Evolutionary conservation across 2,329 filamentous ascomycete species (phyloP), one percentile per base, ranked within the genome.

Genomic region (Cercospora beticola): DNA sequence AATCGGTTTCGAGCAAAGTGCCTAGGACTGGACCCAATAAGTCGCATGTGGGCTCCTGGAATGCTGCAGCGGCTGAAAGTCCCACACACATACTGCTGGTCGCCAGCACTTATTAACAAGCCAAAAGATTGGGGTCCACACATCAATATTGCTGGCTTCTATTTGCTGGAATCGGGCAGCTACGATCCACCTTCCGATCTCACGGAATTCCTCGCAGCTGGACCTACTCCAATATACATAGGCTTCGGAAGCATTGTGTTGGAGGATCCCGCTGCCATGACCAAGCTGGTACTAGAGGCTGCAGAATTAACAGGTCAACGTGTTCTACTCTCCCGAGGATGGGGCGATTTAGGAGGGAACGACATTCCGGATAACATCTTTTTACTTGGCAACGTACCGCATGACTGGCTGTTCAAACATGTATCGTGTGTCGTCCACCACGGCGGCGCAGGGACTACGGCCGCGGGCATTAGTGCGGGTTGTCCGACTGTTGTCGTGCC

Each of bases 41-140:
- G 91, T 69, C 82, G 92, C 8, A 89, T 96, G 58, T 94, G 91
- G 86, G 94, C 92, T 2, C 93, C 94, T 7, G 92, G 91, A 4
- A 86, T 97, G 77, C 83, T 96, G 12, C 89, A 87, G 56, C 88
- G 92, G 30, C 82, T 97, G 33, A 87, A 87, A 57, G 86, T 97
- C 14, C 93, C 94, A 0, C 92, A 92, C 74, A 97, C 94, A 0
- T 98, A 97, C 77, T 95, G 93, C 80, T 97, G 94, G 93, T 94
- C 92, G 0, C 90, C 92, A 0, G 87, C 90, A 0, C 81, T 95
- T 58, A 91, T 93, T 18, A 87, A 90, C 0, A 93, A 93, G 74
- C 91, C 92, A 0, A 86, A 86, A 40, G 92, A 95, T 77, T 95
- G 92, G 92, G 86, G 85, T 0, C 79, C 83, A 5, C 84, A 92